phyloP scores from a whole-genome alignment of 2,329 filamentous ascomycete genomes.

The Pyricularia sp. region DNA sequence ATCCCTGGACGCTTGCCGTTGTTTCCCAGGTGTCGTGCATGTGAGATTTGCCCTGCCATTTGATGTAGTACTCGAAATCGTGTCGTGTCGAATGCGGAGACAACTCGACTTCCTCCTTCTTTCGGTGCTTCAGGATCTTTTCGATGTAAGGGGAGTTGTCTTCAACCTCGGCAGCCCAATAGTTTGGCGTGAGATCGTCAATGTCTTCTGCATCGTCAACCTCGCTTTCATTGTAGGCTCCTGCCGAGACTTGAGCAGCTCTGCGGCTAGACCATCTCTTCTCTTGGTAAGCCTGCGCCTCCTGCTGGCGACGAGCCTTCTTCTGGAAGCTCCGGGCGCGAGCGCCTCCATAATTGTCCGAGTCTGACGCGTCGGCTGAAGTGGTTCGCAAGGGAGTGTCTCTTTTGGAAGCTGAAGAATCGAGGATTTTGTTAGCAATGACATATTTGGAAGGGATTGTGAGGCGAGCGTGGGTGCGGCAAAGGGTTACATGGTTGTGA shows the following conservation, averaged over 20 bases:
- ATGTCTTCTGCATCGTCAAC: constrained; percentile 52
- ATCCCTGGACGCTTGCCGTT: constrained; percentile 58
- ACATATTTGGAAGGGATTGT: constrained; percentile 7
- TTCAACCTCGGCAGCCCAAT: constrained; percentile 57
- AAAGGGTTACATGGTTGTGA: constrained; percentile 46
- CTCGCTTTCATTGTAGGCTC: constrained; percentile 54
- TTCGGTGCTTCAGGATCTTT: constrained; percentile 73
- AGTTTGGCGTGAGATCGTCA: constrained; percentile 54
- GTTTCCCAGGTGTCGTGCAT: constrained; percentile 94
- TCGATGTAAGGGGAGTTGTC: constrained; percentile 81
- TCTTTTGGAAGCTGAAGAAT: constrained; percentile 41
- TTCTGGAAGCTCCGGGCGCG: constrained; percentile 57
- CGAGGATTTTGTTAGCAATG: not conserved
- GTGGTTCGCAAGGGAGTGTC: constrained; percentile 42
- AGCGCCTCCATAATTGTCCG: constrained; percentile 67
- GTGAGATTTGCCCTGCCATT: constrained; percentile 94
- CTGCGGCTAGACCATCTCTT: constrained; percentile 86
- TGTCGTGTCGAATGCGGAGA: constrained; percentile 46
- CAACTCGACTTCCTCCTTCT: constrained; percentile 54
- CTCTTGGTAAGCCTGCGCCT: constrained; percentile 59
- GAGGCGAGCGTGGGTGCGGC: not conserved
- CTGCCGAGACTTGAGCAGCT: constrained; percentile 56
- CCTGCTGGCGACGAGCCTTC: constrained; percentile 62
- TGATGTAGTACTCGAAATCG: constrained; percentile 86
- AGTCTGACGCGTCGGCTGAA: constrained; percentile 49